Evolutionary conservation across 1,284 basidiomycete genomes (phyloP), one percentile per base, ranked within the genome.

Genomic region (Albatrellus sp.): DNA sequence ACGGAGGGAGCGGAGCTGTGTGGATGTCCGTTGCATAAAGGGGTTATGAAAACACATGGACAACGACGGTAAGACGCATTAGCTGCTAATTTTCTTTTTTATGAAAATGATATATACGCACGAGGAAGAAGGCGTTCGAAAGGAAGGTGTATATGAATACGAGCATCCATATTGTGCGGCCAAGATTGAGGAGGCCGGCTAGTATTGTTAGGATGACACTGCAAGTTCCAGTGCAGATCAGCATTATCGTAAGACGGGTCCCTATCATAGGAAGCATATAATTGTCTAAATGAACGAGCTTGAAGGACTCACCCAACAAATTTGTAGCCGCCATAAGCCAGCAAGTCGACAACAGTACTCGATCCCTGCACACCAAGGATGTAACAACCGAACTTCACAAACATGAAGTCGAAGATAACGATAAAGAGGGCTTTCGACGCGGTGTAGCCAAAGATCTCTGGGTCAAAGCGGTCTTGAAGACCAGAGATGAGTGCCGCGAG

Each of bases 291-390:
- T 24, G 24, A 24, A 24, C 7, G 11, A 14, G 10, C 29, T 8
- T 16, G 29, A 36, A 8, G 33, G 31, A 59, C 73, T 16, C 52
- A 90, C 88, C 90, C 91, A 38, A 98, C 90, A 57, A 98, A 98
- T 60, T 98, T 98, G 69, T 98, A 98, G 0, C 96, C 94, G 4
- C 84, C 85, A 59, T 97, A 98, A 40, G 75, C 85, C 48, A 82
- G 63, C 46, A 79, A 69, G 63, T 80, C 87, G 5, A 82, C 66
- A n/a, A 83, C 75, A 48, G 81, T 79, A 19, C 77, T 77, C 9
- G 80, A 72, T 9, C 80, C 80, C 45, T 81, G 77, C 12, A 96
- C 87, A 53, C 89, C 89, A 44, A 94, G 48, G 12, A 53, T 42
- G 34, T 53, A 53, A 11, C 52, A 53, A 9, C 59, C 55, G 9